Percentiles rank a stretch among this genome's conserved stretches.
phyloP scores from a whole-genome alignment of 352 stramenopile genomes.

The Globisporangium canariense region DNA sequence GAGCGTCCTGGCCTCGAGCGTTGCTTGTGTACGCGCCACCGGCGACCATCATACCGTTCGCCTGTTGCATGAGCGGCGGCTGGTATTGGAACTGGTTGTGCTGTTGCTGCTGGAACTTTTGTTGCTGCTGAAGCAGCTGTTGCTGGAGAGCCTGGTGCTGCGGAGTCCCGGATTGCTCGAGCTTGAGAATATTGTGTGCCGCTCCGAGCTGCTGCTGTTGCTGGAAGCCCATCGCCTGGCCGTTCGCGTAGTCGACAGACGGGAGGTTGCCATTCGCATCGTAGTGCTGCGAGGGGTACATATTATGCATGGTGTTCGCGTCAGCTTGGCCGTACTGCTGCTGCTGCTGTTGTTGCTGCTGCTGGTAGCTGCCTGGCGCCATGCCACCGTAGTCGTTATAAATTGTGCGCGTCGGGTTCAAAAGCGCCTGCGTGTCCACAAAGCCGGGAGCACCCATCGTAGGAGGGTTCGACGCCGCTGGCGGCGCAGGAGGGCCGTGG shows the following conservation, averaged over 20 bases:
- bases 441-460: slow-evolving; percentile 33
- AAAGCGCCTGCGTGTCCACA: slow-evolving; percentile 61
- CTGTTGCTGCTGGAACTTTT: slow-evolving; percentile 37
- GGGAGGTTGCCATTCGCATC: slow-evolving; percentile 14
- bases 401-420: slow-evolving; percentile 56
- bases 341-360: slow-evolving; percentile 18
- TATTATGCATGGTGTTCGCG: slow-evolving; percentile 21
- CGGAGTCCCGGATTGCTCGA: slow-evolving; percentile 31
- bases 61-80: slow-evolving; percentile 39
- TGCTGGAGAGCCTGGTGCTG: slow-evolving; percentile 48
- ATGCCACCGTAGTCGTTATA: slow-evolving; percentile 40
- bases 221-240: slow-evolving; percentile 23
- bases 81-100: slow-evolving; percentile 57
- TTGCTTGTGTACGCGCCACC: slow-evolving; percentile 23
- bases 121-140: slow-evolving; percentile 53
- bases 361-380: slow-evolving; percentile 22
- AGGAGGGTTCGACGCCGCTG: slow-evolving; percentile 5
- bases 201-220: slow-evolving; percentile 19
- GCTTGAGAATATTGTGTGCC: slow-evolving; percentile 25
- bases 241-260: slow-evolving; percentile 31
- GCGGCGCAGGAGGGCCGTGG: slow-evolving; percentile 23
- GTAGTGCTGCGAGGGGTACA: slow-evolving; percentile 26
- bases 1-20: slow-evolving; percentile 14
- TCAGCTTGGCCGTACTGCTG: slow-evolving; percentile 31
- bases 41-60: slow-evolving; percentile 48